These are phyloP conservation scores for Furcasterigmium sp. DNA, from an alignment of 2,329 filamentous ascomycete genomes.

Conservation along the genomic window DNA sequence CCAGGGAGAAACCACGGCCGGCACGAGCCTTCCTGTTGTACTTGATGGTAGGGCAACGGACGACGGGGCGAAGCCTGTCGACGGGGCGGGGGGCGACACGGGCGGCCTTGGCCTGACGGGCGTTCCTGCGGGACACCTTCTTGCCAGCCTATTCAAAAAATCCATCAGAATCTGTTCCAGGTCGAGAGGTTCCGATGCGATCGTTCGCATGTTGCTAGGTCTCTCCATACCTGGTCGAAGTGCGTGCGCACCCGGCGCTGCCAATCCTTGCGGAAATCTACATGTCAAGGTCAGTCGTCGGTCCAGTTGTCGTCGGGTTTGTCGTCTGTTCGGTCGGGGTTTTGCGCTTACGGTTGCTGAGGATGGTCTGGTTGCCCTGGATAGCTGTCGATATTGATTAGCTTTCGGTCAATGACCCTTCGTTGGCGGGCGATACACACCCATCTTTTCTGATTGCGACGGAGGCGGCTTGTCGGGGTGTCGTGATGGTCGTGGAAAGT, in stretches of 20 bases:
- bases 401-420: neutral
- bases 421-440: neutral
- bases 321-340: constrained; percentile 18
- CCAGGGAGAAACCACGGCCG: constrained; percentile 94
- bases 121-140: constrained; percentile 88
- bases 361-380: constrained; percentile 99
- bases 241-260: constrained; percentile 97
- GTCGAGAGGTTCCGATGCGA: constrained; percentile 13
- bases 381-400: constrained; percentile 55
- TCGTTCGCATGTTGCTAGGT: neutral
- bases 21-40: constrained; percentile 98
- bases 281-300: constrained; percentile 32
- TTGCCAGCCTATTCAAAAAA: constrained; percentile 69
- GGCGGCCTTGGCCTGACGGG: constrained; percentile 91
- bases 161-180: constrained; percentile 10
- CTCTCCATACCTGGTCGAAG: constrained; percentile 92
- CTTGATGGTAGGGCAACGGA: constrained; percentile 96
- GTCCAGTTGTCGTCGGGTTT: constrained; percentile 21
- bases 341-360: constrained; percentile 76
- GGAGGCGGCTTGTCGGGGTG: neutral
- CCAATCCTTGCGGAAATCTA: constrained; percentile 99
- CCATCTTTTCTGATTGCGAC: constrained; percentile 1
- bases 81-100: constrained; percentile 93
- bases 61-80: constrained; percentile 93
- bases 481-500: constrained; percentile 1